Percentiles rank a stretch among this genome's conserved stretches.
Conservation (phyloP, 352 stramenopile species). For the Phytophthora cactorum region DNA sequence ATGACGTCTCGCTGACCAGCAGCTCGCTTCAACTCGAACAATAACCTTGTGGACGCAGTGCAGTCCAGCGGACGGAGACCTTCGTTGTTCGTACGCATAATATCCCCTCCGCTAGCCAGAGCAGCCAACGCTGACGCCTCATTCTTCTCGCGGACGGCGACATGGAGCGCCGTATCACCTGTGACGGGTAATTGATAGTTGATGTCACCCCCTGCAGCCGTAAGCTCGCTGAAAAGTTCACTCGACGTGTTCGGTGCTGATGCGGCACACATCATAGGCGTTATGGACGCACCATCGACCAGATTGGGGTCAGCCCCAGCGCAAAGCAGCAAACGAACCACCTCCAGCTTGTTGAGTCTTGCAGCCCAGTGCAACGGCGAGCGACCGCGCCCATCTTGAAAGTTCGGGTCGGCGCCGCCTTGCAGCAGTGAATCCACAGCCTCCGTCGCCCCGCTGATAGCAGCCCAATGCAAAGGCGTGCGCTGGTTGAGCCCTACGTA, state of each 20-base stretch:
- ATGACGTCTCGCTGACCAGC: too few relatives aligned
- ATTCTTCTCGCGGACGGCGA: constrained; percentile 67
- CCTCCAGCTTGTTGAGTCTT: neutral
- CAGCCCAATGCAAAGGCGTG: neutral
- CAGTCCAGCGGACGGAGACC: constrained; percentile 69
- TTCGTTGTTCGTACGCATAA: constrained; percentile 71
- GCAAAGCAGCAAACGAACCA: neutral
- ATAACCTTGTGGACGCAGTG: constrained; percentile 69
- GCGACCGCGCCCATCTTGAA: neutral
- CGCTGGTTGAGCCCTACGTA: neutral
- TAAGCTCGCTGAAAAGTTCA: constrained; percentile 44
- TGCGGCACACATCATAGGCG: constrained; percentile 41
- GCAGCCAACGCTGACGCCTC: constrained; percentile 57
- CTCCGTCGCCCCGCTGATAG: neutral
- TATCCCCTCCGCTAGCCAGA: constrained; percentile 59
- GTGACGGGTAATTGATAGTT: constrained; percentile 57
- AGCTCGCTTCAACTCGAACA: too few relatives aligned
- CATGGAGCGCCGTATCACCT: constrained; percentile 69
- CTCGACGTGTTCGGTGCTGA: constrained; percentile 25
- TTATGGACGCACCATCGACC: constrained; percentile 50
- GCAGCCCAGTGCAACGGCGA: neutral
- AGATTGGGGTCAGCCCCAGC: constrained; percentile 40
- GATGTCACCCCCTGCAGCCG: constrained; percentile 55
- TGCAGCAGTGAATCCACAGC: neutral
- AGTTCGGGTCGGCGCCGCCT: neutral